A percentile compares a stretch with the other conserved stretches of the same genome.
Conservation (phyloP, 352 stramenopile genomes). For the Phytophthora sp. region DNA sequence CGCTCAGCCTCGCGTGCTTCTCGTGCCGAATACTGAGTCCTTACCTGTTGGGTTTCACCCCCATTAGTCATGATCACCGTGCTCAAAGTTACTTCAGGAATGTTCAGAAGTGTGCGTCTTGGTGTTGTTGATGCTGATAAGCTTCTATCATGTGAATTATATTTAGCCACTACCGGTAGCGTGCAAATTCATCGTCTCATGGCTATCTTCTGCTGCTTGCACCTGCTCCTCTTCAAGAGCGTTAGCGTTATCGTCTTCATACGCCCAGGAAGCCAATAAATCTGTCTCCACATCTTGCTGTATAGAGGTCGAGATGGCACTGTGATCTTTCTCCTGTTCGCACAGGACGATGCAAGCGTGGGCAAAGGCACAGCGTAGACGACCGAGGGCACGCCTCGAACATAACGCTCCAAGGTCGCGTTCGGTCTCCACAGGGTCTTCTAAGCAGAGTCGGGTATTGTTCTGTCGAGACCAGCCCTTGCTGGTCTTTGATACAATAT, state of each 20-base stretch:
- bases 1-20: conserved; percentile 41
- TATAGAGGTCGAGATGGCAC: neutral
- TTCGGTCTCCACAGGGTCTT: conserved; percentile 78
- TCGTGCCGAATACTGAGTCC: conserved; percentile 17
- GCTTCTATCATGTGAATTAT: no score
- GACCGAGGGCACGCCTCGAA: conserved; percentile 56
- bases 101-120: neutral
- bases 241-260: conserved; percentile 31
- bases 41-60: conserved; percentile 4
- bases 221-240: conserved; percentile 9
- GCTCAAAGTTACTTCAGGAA: neutral
- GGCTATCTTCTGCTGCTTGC: conserved; percentile 7
- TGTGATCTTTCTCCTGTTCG: conserved; percentile 1
- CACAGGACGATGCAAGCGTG: conserved; percentile 49
- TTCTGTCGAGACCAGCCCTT: conserved; percentile 57
- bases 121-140: neutral
- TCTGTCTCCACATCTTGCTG: conserved; percentile 23
- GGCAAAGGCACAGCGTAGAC: conserved; percentile 60
- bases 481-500: conserved; percentile 42
- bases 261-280: conserved; percentile 34
- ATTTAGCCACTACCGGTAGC: conserved; percentile 33
- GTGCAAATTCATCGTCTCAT: conserved; percentile 26
- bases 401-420: conserved; percentile 77
- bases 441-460: conserved; percentile 56
- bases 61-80: conserved; percentile 22